Conservation (phyloP, 306 rosid species). For the Datisca glomerata region DNA sequence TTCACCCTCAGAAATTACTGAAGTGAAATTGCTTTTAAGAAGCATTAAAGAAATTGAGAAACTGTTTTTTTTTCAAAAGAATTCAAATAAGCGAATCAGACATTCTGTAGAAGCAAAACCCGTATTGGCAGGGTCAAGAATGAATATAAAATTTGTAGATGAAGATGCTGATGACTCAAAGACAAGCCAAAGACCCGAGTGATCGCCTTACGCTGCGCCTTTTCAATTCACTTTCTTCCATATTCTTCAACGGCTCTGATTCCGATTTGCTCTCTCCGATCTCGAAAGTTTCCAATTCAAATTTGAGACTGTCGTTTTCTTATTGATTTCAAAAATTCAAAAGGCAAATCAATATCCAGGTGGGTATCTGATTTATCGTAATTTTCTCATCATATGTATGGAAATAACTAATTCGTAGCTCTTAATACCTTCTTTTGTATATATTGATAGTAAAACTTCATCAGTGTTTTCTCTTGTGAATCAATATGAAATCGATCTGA, state of each 20-base stretch:
- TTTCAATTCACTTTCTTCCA: background rate
- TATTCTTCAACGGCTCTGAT: background rate
- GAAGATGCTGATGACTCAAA: background rate
- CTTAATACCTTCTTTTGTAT: background rate
- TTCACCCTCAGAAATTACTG: too few species aligned
- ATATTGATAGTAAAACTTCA: background rate
- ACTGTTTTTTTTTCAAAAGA: too few species aligned
- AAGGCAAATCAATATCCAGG: background rate
- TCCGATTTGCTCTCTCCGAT: background rate
- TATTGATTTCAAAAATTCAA: background rate
- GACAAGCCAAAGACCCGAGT: background rate
- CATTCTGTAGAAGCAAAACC: background rate
- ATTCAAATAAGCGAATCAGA: background rate
- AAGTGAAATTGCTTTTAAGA: too few species aligned
- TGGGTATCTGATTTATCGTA: background rate
- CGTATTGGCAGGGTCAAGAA: background rate
- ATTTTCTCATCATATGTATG: background rate
- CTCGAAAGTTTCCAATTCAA: background rate
- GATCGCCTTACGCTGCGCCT: background rate
- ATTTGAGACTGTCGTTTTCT: background rate
- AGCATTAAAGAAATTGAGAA: too few species aligned
- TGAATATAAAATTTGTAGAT: background rate
- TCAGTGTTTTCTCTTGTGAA: background rate
- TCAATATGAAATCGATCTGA: background rate
- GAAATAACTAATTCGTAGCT: too few species aligned